Conservation (phyloP, 306 rosid species). For the Lablab purpureus region DNA sequence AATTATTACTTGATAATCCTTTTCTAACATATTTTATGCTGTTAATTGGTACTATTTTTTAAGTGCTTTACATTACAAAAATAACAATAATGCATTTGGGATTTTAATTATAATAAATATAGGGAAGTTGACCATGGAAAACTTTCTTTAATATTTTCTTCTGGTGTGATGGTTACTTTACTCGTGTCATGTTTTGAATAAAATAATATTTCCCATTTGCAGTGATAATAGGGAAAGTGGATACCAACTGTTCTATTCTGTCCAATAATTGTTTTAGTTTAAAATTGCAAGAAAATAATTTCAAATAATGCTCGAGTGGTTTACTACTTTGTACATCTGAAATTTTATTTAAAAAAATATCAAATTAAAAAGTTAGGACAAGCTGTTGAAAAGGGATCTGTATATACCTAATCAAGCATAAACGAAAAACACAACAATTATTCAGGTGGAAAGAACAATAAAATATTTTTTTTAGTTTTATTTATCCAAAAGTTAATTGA, state of each 20-base stretch:
- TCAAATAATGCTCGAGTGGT: too few species aligned
- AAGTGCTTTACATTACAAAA: background rate
- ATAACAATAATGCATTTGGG: background rate
- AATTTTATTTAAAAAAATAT: background rate
- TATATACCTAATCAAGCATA: background rate
- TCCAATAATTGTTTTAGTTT: background rate
- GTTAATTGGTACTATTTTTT: background rate
- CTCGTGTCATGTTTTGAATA: background rate
- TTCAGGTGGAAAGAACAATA: background rate
- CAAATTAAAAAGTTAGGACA: background rate
- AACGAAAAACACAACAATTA: background rate
- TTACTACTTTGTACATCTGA: background rate
- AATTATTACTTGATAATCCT: background rate
- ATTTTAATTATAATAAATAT: background rate
- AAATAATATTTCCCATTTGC: background rate
- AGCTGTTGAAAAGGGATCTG: background rate
- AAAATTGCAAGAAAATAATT: too few species aligned
- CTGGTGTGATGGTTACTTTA: background rate
- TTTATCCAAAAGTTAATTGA: background rate
- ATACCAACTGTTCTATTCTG: background rate
- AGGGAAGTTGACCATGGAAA: background rate
- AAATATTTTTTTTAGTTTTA: background rate
- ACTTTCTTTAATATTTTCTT: background rate
- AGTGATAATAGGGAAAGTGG: background rate
- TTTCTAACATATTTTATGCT: background rate